Evolutionary conservation across 257 asterid genomes (phyloP), one percentile per base, ranked within the genome.

Genomic region (Jasminum sambac): DNA sequence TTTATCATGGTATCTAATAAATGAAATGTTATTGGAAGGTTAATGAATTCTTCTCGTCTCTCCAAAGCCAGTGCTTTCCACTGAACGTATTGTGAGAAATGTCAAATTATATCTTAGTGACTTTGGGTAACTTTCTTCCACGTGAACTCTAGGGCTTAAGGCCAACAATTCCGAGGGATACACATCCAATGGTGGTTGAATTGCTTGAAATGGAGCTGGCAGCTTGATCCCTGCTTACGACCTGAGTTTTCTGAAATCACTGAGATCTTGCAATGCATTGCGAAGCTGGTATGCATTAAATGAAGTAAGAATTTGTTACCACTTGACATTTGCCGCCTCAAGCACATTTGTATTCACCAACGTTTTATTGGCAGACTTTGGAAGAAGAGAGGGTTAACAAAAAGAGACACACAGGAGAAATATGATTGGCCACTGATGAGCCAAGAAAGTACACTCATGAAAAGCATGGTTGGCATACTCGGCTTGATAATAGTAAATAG

Each of bases 161-260:
- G 80, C 97, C 97, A 43, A 40, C 42, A 2, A 73, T 87, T 59
- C 96, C 97, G 11, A 72, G 67, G 48, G 72, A 83, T 52, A 79
- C 95, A 50, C 88, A 91, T 84, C 91, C 92, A 11, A 44, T 75
- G 60, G 72, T 87, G 30, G 87, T 82, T 59, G 89, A 85, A 57
- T 76, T 91, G 83, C 88, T 91, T 0, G 88, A 85, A 79, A 81
- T n/a, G 71, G 67, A 89, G 97, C 68, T 91, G 96, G 96, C 90
- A 87, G 78, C 86, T 84, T 76, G 93, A 91, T n/a, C 89, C 95
- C 37, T 72, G 79, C 67, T 67, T 70, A 70, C 81, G 97, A 65
- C 97, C 95, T n/a, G 96, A 87, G n/a, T 91, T 91, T 72, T 80
- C 90, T 5, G 97, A 89, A 77, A 84, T 89, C 24, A 72, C 75